Evolutionary conservation across 805 yeast species (phyloP).

Genomic region (Brettanomyces anomalus): DNA sequence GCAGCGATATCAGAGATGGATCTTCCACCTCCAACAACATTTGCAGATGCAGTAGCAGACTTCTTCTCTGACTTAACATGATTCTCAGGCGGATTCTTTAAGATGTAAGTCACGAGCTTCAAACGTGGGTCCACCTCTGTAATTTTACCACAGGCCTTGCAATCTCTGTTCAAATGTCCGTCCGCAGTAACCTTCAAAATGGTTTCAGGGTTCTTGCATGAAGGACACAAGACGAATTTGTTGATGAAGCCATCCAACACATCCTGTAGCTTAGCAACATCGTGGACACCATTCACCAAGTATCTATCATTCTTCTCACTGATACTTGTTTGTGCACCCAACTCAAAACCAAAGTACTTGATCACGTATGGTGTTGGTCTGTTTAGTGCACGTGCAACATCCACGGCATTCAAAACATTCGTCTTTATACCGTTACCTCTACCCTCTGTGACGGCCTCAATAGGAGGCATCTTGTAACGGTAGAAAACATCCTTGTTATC

Average conservation of each 20-base stretch:
- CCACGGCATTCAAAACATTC: slow-evolving; percentile 79
- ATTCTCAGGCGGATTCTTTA: slow-evolving; percentile 78
- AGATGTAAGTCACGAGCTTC: slow-evolving; percentile 76
- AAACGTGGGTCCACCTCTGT: slow-evolving; percentile 78
- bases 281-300: slow-evolving; percentile 92
- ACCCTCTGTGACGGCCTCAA: slow-evolving; percentile 96
- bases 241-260: slow-evolving; percentile 87
- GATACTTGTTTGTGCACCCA: slow-evolving; percentile 91
- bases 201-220: slow-evolving; percentile 97
- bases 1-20: slow-evolving; percentile 73
- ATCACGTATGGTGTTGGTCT: slow-evolving; percentile 90
- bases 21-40: slow-evolving; percentile 80
- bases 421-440: slow-evolving; percentile 99
- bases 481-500: slow-evolving; percentile 97
- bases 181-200: slow-evolving; percentile 74
- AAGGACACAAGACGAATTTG: slow-evolving; percentile 87
- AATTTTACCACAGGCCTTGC: slow-evolving; percentile 96
- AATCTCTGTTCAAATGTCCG: slow-evolving; percentile 75
- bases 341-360: slow-evolving; percentile 92
- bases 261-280: slow-evolving; percentile 84
- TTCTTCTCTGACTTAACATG: slow-evolving; percentile 47
- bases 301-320: slow-evolving; percentile 77
- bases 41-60: slow-evolving; percentile 84
- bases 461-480: slow-evolving; percentile 98
- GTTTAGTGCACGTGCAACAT: slow-evolving; percentile 89